Evolutionary conservation across 73 alveolate genomes (phyloP).

Genomic region (Paramecium biaurelia): DNA sequence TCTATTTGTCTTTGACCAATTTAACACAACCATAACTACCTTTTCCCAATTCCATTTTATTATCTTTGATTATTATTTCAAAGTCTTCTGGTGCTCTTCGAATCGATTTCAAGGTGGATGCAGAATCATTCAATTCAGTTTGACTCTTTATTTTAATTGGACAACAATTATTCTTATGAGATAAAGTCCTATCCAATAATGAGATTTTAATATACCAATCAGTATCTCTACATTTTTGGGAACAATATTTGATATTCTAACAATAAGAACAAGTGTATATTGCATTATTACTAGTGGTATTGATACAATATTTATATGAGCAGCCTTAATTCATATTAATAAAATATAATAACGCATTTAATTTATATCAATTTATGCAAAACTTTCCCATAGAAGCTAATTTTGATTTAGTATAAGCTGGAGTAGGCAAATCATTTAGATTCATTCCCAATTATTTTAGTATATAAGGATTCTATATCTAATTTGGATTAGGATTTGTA

Average conservation of each 20-base stretch:
- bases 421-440: not conserved
- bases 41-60: conserved; percentile 34
- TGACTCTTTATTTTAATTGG: not conserved
- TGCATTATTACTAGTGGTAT: not conserved
- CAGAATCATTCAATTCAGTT: conserved; percentile 18
- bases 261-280: not conserved
- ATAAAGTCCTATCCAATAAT: not conserved
- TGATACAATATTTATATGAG: not conserved
- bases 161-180: not conserved
- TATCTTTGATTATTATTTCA: conserved; percentile 22
- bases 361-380: not conserved
- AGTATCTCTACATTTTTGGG: not conserved
- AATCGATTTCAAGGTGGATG: conserved; percentile 18
- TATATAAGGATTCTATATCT: not conserved
- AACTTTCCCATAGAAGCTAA: conserved; percentile 5
- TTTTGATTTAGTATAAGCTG: not conserved
- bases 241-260: not conserved
- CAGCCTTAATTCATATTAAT: not conserved
- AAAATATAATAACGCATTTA: conserved; percentile 18
- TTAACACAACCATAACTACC: conserved; percentile 60
- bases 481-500: not conserved
- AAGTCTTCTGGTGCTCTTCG: conserved; percentile 13
- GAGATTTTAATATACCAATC: not conserved
- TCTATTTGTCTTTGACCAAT: conserved; percentile 43
- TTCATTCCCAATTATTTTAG: not conserved